Conservation (phyloP, 768 basidiomycete species). For the Russula compacta region DNA sequence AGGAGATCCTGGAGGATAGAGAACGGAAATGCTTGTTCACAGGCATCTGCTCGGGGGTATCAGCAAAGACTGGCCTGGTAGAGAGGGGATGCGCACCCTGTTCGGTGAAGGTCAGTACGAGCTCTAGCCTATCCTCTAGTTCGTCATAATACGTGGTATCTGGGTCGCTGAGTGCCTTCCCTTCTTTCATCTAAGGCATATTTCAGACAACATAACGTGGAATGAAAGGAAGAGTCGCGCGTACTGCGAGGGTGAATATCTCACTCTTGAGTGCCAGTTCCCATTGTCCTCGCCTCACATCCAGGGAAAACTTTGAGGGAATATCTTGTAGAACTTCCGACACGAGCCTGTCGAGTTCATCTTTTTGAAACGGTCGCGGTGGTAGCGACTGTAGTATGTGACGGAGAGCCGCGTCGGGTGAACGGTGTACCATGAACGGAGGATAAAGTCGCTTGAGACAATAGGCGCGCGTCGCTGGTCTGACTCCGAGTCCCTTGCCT, state of each 20-base stretch:
- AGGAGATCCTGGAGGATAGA: slow-evolving; percentile 70
- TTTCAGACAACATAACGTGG: background rate
- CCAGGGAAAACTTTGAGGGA: slow-evolving; percentile 30
- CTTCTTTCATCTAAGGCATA: slow-evolving; percentile 50
- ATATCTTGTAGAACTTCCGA: slow-evolving; percentile 11
- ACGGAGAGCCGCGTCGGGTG: slow-evolving; percentile 17
- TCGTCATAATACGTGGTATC: slow-evolving; percentile 50
- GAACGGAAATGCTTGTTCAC: slow-evolving; percentile 67
- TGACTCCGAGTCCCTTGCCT: background rate
- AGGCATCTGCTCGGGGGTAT: slow-evolving; percentile 46
- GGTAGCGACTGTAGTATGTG: slow-evolving; percentile 8
- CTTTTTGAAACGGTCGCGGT: slow-evolving; percentile 13
- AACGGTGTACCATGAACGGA: slow-evolving; percentile 12
- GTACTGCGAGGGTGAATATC: slow-evolving; percentile 62
- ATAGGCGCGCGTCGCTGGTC: background rate
- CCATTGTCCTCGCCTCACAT: slow-evolving; percentile 65
- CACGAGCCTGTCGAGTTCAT: slow-evolving; percentile 11
- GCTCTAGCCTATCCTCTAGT: slow-evolving; percentile 55
- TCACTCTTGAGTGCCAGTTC: slow-evolving; percentile 64
- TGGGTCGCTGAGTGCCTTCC: slow-evolving; percentile 46
- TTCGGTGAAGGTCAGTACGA: slow-evolving; percentile 69
- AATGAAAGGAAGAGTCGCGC: background rate
- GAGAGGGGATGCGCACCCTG: slow-evolving; percentile 40
- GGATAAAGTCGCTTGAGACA: background rate
- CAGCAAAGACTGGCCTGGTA: background rate